Evolutionary conservation across 306 rosid species (phyloP), one percentile per base, ranked within the genome.

Genomic region (Lablab purpureus): DNA sequence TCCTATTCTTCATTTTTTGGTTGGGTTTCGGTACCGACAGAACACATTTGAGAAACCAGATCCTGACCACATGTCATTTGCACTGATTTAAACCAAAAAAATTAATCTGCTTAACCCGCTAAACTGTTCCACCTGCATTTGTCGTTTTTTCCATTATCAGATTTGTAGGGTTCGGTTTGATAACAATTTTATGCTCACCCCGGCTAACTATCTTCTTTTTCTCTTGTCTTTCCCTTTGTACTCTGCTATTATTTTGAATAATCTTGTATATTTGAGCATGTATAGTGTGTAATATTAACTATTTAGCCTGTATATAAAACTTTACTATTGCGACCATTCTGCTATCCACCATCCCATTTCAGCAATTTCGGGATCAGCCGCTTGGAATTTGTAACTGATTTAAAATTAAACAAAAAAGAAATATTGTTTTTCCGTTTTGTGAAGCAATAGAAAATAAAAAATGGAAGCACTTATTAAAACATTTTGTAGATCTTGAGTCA

Each of bases 361-460:
- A 30, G 43, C 22, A 17, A 62, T 15, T 62, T 30, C 43, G 15
- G 43, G 23, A 15, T 30, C 13, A 62, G 43, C 43, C 43, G 17
- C 41, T 10, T 5, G 10, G 50, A 4, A 18, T 65, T 37, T n/a
- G 10, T 37, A 65, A 65, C 14, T 65, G 32, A 63, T 34, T 62
- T 63, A 60, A 23, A 75, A 56, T 30, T 1, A 22, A 59, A 56
- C 17, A 49, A 17, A 30, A 28, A 36, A 23, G 81, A 69, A 36
- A 36, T 69, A 17, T 62, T 34, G 13, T 60, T 68, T 74, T n/a
- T 17, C 63, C 18, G 34, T 60, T 72, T 46, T 9, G 28, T 50
- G 28, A 37, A 75, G 27, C 27, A 47, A 79, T 71, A 65, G 59
- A 55, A 50, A 75, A 45, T 69, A 52, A 30, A 59, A 80, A 67